phyloP scores from a whole-genome alignment of 2,329 filamentous ascomycete species.

The Lachnellula occidentalis region DNA sequence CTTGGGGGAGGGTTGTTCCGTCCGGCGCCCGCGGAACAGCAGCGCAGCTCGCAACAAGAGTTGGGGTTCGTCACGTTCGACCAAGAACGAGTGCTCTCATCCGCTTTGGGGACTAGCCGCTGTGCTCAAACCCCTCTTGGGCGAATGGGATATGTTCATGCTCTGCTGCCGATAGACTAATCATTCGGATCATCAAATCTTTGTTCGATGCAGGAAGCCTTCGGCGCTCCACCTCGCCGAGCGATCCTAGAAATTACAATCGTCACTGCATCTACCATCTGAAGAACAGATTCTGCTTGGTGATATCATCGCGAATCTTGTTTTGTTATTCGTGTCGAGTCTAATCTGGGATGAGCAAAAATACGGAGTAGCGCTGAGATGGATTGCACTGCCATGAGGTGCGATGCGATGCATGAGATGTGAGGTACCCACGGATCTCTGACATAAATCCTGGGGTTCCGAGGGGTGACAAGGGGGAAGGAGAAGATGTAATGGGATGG shows the following conservation, averaged over 20 bases:
- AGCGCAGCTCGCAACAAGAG: not conserved
- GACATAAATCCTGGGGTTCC: not conserved
- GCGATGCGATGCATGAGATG: not conserved
- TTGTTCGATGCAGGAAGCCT: constrained; percentile 9
- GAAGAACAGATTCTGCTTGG: not conserved
- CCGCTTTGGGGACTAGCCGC: not conserved
- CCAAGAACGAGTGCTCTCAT: not conserved
- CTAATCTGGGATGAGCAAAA: constrained; percentile 4
- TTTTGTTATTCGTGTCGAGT: too few species aligned
- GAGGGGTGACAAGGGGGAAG: not conserved
- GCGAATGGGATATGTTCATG: not conserved
- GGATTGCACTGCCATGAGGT: constrained; percentile 7
- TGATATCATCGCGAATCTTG: not conserved
- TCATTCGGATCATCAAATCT: constrained; percentile 1
- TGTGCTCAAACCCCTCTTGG: not conserved
- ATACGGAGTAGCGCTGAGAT: constrained; percentile 1
- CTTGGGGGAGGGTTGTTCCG: not conserved
- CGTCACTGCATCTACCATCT: not conserved
- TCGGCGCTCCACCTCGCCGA: not conserved
- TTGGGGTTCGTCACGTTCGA: not conserved
- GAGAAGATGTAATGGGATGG: not conserved
- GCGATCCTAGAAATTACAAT: not conserved
- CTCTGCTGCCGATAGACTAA: not conserved
- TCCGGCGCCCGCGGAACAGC: not conserved
- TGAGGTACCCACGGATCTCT: not conserved